Evolutionary conservation across 106 monocot species (phyloP), one percentile per base, ranked within the genome.

Genomic region (Narthecium ossifragum): DNA sequence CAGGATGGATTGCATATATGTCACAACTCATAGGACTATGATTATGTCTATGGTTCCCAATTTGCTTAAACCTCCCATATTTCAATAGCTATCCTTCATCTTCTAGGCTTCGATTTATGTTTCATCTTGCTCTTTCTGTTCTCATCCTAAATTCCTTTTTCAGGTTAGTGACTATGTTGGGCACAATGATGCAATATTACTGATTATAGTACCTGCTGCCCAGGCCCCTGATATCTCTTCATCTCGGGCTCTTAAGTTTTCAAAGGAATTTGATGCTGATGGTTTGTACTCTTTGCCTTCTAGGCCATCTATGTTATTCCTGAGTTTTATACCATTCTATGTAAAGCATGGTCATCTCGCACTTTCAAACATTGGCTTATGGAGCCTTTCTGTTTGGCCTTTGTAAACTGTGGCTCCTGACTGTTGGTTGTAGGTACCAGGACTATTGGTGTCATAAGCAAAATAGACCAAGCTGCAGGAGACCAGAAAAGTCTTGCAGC

Each of bases 181-280:
- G 51, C 88, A 60, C 69, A 92, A 81, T 71, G 88, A 92, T 84
- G 92, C 92, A 57, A 84, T 92, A 78, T 73, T 92, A 70, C 66
- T 92, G 40, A 73, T 92, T 13, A 71, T 84, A 63, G 53, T 88
- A 30, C 87, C 92, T 51, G 92, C 92, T 68, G 72, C 78, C 22
- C 92, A 92, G 51, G 81, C 88, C 33, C 73, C 88, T 23, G 92
- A 92, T 65, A 70, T 92, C 73, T 79, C 88, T 68, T 84, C 88
- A 32, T 88, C 78, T 57, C 80, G 83, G 26, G 88, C 84, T 62
- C 83, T 92, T 57, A 72, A 80, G 46, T 65, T 84, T 2, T 84
- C 78, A 2, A 92, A 84, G 73, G 92, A 92, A 34, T 79, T 78
- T 51, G 88, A 92, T 78, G 41, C 84, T 41, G 92, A 92, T 29